phyloP scores from a whole-genome alignment of 1,284 basidiomycete genomes.

The Tilletia walkeri region DNA sequence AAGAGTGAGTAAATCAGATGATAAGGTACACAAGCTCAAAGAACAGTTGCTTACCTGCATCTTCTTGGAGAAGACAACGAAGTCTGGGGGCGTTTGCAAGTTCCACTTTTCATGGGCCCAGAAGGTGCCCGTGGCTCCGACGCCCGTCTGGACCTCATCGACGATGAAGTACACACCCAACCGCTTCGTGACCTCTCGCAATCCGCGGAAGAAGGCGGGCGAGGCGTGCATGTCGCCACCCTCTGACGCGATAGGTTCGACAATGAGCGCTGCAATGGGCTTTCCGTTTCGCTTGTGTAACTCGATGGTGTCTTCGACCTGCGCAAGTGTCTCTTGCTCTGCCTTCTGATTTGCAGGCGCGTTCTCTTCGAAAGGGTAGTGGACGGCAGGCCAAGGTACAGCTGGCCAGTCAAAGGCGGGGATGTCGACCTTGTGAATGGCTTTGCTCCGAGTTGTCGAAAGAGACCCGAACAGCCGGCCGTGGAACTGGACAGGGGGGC shows the following conservation, averaged over 20 bases:
- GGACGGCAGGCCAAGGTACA: constrained; percentile 60
- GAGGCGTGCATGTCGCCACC: constrained; percentile 64
- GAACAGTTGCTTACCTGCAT: constrained; percentile 23
- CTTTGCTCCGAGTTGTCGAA: constrained; percentile 59
- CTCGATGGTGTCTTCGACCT: constrained; percentile 57
- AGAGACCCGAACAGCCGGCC: constrained; percentile 56
- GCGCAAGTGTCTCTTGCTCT: constrained; percentile 53
- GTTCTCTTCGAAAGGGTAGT: constrained; percentile 61
- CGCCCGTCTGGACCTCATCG: constrained; percentile 62
- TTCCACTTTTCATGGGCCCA: constrained; percentile 65
- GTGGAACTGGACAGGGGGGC: constrained; percentile 31
- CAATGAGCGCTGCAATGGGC: constrained; percentile 62
- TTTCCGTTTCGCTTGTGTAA: constrained; percentile 54
- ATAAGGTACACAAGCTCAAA: background rate
- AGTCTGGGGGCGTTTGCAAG: constrained; percentile 59
- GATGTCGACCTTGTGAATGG: constrained; percentile 63
- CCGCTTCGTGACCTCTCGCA: constrained; percentile 59
- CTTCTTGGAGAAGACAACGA: constrained; percentile 61
- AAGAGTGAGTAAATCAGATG: too few relatives aligned
- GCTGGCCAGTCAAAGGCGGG: constrained; percentile 64
- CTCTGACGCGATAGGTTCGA: constrained; percentile 64
- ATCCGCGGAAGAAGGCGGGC: constrained; percentile 60
- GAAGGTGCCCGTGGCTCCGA: constrained; percentile 62
- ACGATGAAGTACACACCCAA: constrained; percentile 62
- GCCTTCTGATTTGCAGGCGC: constrained; percentile 58